Conservation (phyloP, 768 basidiomycete species). For the Gymnopilus junonius region DNA sequence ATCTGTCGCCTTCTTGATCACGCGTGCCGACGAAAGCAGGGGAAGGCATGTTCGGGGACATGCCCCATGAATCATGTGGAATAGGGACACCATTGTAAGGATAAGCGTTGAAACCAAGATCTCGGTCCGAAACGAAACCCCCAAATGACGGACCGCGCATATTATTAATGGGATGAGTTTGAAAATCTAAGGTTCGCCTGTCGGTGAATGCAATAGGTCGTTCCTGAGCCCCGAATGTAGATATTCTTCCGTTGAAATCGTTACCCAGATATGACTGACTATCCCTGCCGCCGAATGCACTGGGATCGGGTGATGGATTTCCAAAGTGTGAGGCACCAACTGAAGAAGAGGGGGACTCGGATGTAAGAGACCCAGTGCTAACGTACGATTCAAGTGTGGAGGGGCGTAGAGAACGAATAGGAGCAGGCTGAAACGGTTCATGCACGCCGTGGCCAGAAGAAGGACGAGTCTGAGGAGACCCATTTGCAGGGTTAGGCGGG, state of each 20-base stretch:
- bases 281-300: constrained; percentile 53
- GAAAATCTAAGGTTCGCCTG: constrained; percentile 22
- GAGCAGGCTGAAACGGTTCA: constrained; percentile 70
- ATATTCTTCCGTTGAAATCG: constrained; percentile 37
- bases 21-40: constrained; percentile 9
- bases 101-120: constrained; percentile 19
- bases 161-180: constrained; percentile 10
- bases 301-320: constrained; percentile 72
- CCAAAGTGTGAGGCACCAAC: constrained; percentile 66
- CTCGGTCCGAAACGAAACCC: constrained; percentile 22
- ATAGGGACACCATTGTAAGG: constrained; percentile 18
- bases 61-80: constrained; percentile 25
- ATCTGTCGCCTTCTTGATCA: constrained; percentile 11
- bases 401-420: constrained; percentile 59
- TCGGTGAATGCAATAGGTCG: constrained; percentile 19
- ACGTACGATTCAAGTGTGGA: constrained; percentile 71
- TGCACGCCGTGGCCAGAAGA: constrained; percentile 36
- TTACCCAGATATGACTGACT: constrained; percentile 37
- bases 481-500: constrained; percentile 52
- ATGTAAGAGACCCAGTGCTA: constrained; percentile 54
- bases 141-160: constrained; percentile 27
- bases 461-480: constrained; percentile 50
- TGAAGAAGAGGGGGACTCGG: constrained; percentile 77
- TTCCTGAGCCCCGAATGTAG: constrained; percentile 27
- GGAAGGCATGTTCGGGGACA: constrained; percentile 12